Conservation (phyloP, 257 asterid genomes). For the Plantago major region DNA sequence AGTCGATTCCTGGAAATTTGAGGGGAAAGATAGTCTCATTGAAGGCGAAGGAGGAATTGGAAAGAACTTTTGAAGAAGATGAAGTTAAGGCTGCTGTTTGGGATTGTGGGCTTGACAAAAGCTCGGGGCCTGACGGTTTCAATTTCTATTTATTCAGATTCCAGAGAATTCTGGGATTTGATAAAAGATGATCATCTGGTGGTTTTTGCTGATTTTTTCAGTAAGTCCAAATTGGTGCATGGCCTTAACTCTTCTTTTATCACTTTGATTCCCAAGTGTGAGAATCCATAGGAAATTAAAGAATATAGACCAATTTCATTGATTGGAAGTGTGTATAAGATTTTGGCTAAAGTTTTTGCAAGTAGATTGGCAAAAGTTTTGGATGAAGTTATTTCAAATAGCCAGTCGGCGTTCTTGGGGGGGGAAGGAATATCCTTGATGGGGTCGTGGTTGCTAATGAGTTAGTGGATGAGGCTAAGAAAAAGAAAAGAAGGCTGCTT, state of each 20-base stretch:
- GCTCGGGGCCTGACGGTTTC: background rate
- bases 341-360: background rate
- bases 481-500: background rate
- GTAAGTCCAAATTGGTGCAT: background rate
- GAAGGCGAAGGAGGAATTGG: background rate
- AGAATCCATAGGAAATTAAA: background rate
- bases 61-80: background rate
- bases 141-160: background rate
- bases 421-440: background rate
- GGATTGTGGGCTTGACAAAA: background rate
- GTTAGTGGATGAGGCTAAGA: background rate
- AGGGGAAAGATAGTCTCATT: background rate
- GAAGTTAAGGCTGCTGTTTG: background rate
- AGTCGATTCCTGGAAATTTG: too few relatives aligned
- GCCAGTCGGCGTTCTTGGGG: background rate
- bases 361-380: background rate
- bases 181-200: background rate
- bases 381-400: background rate
- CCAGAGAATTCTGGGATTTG: background rate
- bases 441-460: background rate
- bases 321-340: background rate
- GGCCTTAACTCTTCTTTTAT: background rate
- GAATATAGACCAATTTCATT: background rate
- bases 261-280: background rate
- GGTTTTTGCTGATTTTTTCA: background rate